Conservation (phyloP, 495 filamentous ascomycete genomes). For the Collariella sp. region DNA sequence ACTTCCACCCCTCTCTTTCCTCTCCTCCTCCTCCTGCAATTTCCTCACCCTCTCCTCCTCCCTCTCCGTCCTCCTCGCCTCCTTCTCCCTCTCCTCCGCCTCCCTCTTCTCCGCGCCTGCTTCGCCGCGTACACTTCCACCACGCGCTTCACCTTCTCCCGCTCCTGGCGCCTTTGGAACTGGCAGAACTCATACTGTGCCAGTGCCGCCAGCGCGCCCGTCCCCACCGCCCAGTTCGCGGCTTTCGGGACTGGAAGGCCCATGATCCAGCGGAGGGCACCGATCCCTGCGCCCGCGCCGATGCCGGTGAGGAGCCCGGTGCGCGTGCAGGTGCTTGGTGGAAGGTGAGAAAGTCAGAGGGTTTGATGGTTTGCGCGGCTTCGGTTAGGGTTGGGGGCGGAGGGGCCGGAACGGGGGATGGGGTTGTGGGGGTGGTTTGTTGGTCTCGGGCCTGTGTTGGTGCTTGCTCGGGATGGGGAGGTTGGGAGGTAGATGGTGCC, state of each 20-base stretch:
- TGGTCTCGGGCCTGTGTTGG: neutral
- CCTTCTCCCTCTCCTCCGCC: slow-evolving; percentile 41
- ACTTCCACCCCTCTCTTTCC: slow-evolving; percentile 39
- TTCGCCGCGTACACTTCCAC: slow-evolving; percentile 72
- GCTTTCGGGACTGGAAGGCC: slow-evolving; percentile 50
- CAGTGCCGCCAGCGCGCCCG: slow-evolving; percentile 55
- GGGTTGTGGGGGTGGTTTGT: neutral
- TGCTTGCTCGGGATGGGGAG: neutral
- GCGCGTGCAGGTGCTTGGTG: slow-evolving; percentile 73
- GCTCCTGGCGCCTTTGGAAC: slow-evolving; percentile 57
- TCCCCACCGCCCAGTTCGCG: slow-evolving; percentile 78
- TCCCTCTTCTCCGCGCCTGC: slow-evolving; percentile 43
- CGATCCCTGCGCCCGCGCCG: slow-evolving; percentile 62
- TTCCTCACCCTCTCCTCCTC: slow-evolving; percentile 35
- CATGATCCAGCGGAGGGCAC: slow-evolving; percentile 60
- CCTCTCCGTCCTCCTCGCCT: slow-evolving; percentile 29
- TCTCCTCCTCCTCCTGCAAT: slow-evolving; percentile 27
- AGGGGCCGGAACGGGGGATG: neutral
- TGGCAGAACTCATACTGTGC: slow-evolving; percentile 76
- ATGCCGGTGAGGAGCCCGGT: slow-evolving; percentile 78
- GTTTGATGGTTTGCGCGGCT: slow-evolving; percentile 55
- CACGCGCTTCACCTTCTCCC: slow-evolving; percentile 67
- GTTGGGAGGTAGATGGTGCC: neutral
- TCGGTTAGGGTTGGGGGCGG: slow-evolving; percentile 42
- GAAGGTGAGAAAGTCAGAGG: slow-evolving; percentile 62